Evolutionary conservation across 345 rosid genomes (phyloP), one percentile per base, ranked within the genome.

Genomic region (Salix udensis): DNA sequence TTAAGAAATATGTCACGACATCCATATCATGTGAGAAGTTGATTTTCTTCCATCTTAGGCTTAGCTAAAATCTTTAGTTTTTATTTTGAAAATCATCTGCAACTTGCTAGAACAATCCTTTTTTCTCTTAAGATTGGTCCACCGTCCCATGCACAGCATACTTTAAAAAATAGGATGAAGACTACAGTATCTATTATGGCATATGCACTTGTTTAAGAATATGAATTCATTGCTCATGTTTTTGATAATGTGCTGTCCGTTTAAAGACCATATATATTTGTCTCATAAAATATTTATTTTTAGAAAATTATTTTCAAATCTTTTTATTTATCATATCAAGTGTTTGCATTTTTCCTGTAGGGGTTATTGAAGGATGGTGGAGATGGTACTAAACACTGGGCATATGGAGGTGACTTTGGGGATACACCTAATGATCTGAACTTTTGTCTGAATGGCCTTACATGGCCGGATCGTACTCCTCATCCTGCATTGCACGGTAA

Each of bases 341-440:
- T 52, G 23, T 24, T 50, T 73, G 31, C 65, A 65, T 72, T 84
- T 76, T 79, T 13, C 82, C 71, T 85, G 34, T 70, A 95, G 98
- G 97, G 86, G 16, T 82, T 95, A 70, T 58, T 96, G 80, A 96
- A 93, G 87, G 88, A 91, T 52, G 77, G 84, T 64, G 80, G 79
- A 68, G 89, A 86, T 83, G 97, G 98, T 66, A 74, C 53, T 67
- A 93, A 93, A 76, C 89, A 73, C 80, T 96, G 99, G 99, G 99
- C 98, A 15, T 96, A 96, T 91, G 99, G 99, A 79, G 99, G 99
- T 62, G 94, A 93, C 88, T 96, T 91, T 82, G 99, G 98, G 81
- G 99, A 96, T 79, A 78, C 81, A 62, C 98, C 98, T 68, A 96
- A 96, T 86, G 99, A 96, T 86, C 82, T 87, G 82, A 96, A 96